These are phyloP conservation scores for Calocera viscosa DNA, from an alignment of 768 basidiomycete species.

Conservation along the genomic window DNA sequence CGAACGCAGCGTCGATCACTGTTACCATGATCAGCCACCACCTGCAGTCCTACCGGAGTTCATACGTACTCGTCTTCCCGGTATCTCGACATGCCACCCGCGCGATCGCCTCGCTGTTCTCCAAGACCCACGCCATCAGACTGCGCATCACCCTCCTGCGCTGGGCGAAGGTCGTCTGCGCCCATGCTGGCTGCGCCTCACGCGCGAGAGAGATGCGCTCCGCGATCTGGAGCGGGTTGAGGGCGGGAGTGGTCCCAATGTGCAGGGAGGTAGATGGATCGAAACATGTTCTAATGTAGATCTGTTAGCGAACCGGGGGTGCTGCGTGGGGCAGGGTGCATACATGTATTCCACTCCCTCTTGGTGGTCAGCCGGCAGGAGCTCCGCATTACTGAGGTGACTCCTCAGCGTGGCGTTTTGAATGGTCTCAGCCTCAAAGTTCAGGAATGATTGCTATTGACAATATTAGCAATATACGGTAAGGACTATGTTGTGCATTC, in stretches of 20 bases:
- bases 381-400: slow-evolving; percentile 43
- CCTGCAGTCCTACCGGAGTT: not conserved
- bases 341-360: not conserved
- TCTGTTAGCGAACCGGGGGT: slow-evolving; percentile 33
- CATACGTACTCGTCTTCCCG: slow-evolving; percentile 74
- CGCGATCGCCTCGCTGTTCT: slow-evolving; percentile 77
- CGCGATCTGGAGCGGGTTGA: slow-evolving; percentile 56
- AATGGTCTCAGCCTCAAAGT: slow-evolving; percentile 45
- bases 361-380: slow-evolving; percentile 35
- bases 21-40: slow-evolving; percentile 9
- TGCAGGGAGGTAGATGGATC: slow-evolving; percentile 84
- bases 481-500: slow-evolving; percentile 12
- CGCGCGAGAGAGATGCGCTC: slow-evolving; percentile 56
- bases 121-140: slow-evolving; percentile 81
- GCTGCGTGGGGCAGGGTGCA: not conserved
- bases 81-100: slow-evolving; percentile 85
- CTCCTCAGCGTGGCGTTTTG: slow-evolving; percentile 48
- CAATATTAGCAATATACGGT: slow-evolving; percentile 8
- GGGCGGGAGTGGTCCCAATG: slow-evolving; percentile 63
- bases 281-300: slow-evolving; percentile 57
- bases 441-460: slow-evolving; percentile 44
- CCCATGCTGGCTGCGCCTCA: slow-evolving; percentile 61
- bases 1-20: slow-evolving; percentile 91
- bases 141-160: slow-evolving; percentile 74
- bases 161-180: slow-evolving; percentile 58